Evolutionary conservation across 768 basidiomycete species (phyloP), one percentile per base, ranked within the genome.

Genomic region (Termitomyces eurrhizus): DNA sequence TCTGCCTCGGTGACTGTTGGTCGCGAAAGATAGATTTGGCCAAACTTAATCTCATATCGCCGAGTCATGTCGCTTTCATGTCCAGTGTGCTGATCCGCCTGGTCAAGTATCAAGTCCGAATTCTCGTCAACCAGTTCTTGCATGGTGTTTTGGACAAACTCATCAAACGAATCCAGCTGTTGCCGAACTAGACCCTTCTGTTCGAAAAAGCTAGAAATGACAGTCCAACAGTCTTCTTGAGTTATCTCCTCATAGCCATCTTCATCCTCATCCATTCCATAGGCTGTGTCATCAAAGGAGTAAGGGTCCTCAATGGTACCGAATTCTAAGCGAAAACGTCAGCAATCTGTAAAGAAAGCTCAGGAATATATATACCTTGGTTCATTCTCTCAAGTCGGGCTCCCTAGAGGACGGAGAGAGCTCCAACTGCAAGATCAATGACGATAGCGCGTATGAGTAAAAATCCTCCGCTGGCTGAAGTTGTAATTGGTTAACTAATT

Each of bases 131-230:
- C 95, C 29, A 99, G 82, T 72, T 98, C 97, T 75, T 98, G 96
- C 95, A 99, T 97, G 14, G 95, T 98, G 67, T 98, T 98, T 71
- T 98, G 94, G 37, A 99, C 93, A 69, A 98, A 99, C 76, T 98
- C 96, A 72, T 99, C 95, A 75, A 96, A 99, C 12, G 93, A 95
- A 77, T 96, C 95, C 57, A 98, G 86, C 72, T 99, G 97, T 72
- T 99, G 97, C 52, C 93, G 86, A 56, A 98, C 97, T 62, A 99
- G 89, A 75, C 96, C 96, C 74, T 96, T 97, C 73, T 94, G 92
- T 64, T 93, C 89, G 73, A 99, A 98, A 79, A 96, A 99, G 68
- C 92, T 88, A 63, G 92, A 90, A 68, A 98, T 98, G 70, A 99
- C 89, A 44, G 89, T 87, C 93, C 93, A 96, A 73, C 93, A 94